Base-by-base conservation (phyloP, 176 grass and related monocot genomes). In the Phyllostachys edulis region DNA sequence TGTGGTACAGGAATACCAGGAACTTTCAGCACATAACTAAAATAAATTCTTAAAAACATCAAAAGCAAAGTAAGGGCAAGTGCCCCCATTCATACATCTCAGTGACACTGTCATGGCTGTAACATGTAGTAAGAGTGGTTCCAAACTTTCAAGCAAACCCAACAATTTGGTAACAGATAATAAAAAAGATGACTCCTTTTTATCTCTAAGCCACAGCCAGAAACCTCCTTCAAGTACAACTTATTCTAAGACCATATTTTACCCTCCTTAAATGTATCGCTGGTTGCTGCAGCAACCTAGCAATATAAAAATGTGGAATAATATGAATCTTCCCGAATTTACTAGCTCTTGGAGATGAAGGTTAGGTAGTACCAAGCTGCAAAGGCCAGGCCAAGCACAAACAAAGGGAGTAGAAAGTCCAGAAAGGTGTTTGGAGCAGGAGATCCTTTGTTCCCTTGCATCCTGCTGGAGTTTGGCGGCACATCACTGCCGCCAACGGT, bases 321-420 rank as follows among this genome's bases (percentile, higher is more conserved):
- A 24, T 56, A 71, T 5, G 7, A 44, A 56, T 15, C 44, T 34
- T 60, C 36, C 66, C 3, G 38, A 59, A 67, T 50, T 66, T n/a
- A 73, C 26, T 84, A 78, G 27, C 40, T 54, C 40, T 93, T 82
- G 63, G 81, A 29, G 2, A 92, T 1, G 32, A 96, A 96, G 50
- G 91, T 96, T 26, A 93, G 88, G 71, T 93, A 91, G 84, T 91
- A 96, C 94, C 94, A 96, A 81, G 88, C 91, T 44, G 69, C 80
- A 89, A 93, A 79, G n/a, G 94, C 91, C 36, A 96, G 39, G 36
- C 37, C 80, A 61, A 96, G 86, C 70, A 93, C 81, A 39, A 93
- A 55, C 73, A 93, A 61, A 8, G 94, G 90, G 38, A 96, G 85
- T 38, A 96, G 63, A 77, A 91, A 89, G 74, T 93, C 94, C 26